phyloP scores from a whole-genome alignment of 192 early-diverging fungal species.

The Lobosporangium transversale region DNA sequence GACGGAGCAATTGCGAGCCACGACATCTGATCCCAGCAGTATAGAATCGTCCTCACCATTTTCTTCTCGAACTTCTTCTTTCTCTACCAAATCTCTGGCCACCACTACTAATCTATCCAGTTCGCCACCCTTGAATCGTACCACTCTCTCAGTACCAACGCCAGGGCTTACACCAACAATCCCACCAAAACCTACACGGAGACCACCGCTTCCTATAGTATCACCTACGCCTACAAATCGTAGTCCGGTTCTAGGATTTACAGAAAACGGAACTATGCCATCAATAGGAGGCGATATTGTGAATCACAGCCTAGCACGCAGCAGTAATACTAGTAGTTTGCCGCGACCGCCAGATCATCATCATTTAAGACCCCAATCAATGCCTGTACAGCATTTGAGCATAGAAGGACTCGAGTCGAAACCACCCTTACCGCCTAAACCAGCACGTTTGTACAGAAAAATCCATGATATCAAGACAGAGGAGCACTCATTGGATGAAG shows the following conservation, averaged over 20 bases:
- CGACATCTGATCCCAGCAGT: constrained; percentile 17
- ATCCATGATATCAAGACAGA: constrained; percentile 31
- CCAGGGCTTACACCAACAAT: constrained; percentile 32
- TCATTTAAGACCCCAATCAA: constrained; percentile 22
- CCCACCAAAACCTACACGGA: constrained; percentile 64
- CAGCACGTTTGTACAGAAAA: constrained; percentile 52
- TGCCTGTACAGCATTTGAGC: constrained; percentile 15
- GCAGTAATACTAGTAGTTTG: neutral
- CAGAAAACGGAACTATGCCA: constrained; percentile 24
- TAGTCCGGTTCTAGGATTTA: constrained; percentile 31
- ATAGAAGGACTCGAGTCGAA: constrained; percentile 40
- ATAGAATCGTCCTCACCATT: constrained; percentile 23
- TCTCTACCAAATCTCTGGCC: constrained; percentile 21
- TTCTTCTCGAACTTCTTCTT: constrained; percentile 15
- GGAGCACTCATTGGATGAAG: constrained; percentile 39
- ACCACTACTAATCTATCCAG: constrained; percentile 14
- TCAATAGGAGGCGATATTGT: constrained; percentile 1
- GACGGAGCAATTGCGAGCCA: constrained; percentile 43
- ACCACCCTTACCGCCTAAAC: constrained; percentile 67
- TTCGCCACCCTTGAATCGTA: constrained; percentile 19
- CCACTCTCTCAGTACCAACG: constrained; percentile 28
- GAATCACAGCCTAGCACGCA: neutral
- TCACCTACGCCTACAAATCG: constrained; percentile 33
- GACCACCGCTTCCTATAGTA: constrained; percentile 25
- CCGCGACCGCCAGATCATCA: neutral